Evolutionary conservation across 306 rosid species (phyloP).

Genomic region (Myrica gale): DNA sequence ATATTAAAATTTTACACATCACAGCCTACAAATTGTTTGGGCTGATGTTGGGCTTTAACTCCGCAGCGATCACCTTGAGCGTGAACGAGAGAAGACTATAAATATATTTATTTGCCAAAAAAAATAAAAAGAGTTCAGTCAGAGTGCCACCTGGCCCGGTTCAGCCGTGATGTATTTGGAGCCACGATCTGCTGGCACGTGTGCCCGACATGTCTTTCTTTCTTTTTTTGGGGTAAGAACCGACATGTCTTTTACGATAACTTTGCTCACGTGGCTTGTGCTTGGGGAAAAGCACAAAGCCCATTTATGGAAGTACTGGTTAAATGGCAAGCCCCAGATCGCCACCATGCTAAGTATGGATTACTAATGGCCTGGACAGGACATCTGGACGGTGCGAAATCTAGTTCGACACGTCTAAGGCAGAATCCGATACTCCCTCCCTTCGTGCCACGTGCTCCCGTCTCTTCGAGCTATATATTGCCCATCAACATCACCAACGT

Average conservation of each 20-base stretch:
- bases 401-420: conserved; percentile 40
- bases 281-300: conserved; percentile 34
- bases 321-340: no score
- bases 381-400: conserved; percentile 30
- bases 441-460: conserved; percentile 42
- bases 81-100: no score
- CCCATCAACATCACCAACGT: neutral
- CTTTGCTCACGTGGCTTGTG: conserved; percentile 47
- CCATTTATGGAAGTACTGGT: neutral
- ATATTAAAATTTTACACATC: no score
- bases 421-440: conserved; percentile 44
- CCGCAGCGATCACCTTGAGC: neutral
- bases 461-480: neutral
- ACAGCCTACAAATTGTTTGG: neutral
- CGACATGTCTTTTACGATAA: conserved; percentile 32
- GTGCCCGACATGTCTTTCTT: no score
- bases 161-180: no score
- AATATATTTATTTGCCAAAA: no score
- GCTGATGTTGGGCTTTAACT: neutral
- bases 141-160: no score
- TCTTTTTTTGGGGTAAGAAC: no score
- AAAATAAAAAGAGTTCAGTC: no score
- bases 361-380: neutral
- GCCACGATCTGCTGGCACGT: no score
- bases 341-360: neutral